Conservation (phyloP, 2,329 filamentous ascomycete genomes). For the Chaetoscypha palmicola region DNA sequence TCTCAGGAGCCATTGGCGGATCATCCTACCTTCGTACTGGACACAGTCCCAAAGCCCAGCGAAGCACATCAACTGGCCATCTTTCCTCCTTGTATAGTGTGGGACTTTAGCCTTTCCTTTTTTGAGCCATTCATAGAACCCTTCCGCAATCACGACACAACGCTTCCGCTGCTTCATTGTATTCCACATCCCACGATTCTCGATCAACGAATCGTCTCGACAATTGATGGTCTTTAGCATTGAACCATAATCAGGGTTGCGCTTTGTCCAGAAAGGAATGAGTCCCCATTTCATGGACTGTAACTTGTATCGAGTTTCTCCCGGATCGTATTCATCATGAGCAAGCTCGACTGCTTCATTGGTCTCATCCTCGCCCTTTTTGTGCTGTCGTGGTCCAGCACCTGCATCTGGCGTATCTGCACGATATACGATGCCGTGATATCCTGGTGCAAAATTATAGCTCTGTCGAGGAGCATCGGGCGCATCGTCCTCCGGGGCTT, state of each 20-base stretch:
- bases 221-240: constrained; percentile 92
- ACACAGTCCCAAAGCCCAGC: constrained; percentile 91
- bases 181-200: constrained; percentile 79
- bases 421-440: constrained; percentile 78
- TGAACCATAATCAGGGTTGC: constrained; percentile 67
- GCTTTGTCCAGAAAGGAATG: constrained; percentile 87
- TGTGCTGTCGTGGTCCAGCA: constrained; percentile 35
- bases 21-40: constrained; percentile 58
- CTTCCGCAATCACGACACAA: constrained; percentile 81
- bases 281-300: constrained; percentile 96
- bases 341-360: constrained; percentile 19
- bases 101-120: constrained; percentile 76
- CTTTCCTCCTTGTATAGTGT: constrained; percentile 74
- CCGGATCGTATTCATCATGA: constrained; percentile 16
- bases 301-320: constrained; percentile 61
- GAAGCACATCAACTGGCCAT: constrained; percentile 74
- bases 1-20: not conserved
- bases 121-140: constrained; percentile 96
- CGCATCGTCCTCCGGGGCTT: constrained; percentile 64
- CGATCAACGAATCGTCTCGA: constrained; percentile 74
- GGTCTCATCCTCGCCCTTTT: constrained; percentile 22
- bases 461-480: constrained; percentile 55
- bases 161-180: constrained; percentile 85
- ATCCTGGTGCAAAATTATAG: constrained; percentile 90
- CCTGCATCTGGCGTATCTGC: constrained; percentile 61